Percentiles rank a stretch among this genome's conserved stretches.
These are phyloP conservation scores for Uronychia binucleata DNA, from an alignment of 73 alveolate species.

Conservation along the genomic window DNA sequence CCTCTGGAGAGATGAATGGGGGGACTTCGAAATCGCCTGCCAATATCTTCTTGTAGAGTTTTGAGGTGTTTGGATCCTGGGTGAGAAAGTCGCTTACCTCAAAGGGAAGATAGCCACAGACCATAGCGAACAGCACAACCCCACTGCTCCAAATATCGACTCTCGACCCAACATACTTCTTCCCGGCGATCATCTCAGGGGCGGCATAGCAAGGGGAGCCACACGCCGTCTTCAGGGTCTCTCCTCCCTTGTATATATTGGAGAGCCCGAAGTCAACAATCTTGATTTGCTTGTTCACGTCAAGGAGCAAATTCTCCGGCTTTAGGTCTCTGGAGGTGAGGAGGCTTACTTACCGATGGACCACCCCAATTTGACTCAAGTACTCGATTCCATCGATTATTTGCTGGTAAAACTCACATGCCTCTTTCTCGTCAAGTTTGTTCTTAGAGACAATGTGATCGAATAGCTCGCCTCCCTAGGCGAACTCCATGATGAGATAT, in stretches of 20 bases:
- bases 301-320: conserved; percentile 88
- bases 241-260: conserved; percentile 58
- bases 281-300: conserved; percentile 46
- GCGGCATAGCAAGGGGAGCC: conserved; percentile 90
- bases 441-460: conserved; percentile 76
- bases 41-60: conserved; percentile 71
- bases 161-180: conserved; percentile 55
- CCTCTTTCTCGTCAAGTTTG: conserved; percentile 74
- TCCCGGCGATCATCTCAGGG: conserved; percentile 87
- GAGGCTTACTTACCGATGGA: too few species aligned
- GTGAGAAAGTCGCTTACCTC: too few species aligned
- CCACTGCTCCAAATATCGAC: conserved; percentile 84
- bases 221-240: conserved; percentile 70
- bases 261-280: conserved; percentile 81
- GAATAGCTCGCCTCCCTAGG: conserved; percentile 88
- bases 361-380: conserved; percentile 69
- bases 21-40: conserved; percentile 62
- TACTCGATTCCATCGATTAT: conserved; percentile 81
- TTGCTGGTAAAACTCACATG: conserved; percentile 71
- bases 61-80: conserved; percentile 74
- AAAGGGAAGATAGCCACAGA: conserved; percentile 82
- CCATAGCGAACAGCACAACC: conserved; percentile 78
- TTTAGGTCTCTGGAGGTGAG: conserved; percentile 93
- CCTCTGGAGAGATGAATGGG: conserved; percentile 56
- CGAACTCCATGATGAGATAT: conserved; percentile 85